Percentiles rank a stretch among this genome's conserved stretches.
Evolutionary conservation across 345 rosid species (phyloP).

Genomic region (Sisymbrium altissimum): DNA sequence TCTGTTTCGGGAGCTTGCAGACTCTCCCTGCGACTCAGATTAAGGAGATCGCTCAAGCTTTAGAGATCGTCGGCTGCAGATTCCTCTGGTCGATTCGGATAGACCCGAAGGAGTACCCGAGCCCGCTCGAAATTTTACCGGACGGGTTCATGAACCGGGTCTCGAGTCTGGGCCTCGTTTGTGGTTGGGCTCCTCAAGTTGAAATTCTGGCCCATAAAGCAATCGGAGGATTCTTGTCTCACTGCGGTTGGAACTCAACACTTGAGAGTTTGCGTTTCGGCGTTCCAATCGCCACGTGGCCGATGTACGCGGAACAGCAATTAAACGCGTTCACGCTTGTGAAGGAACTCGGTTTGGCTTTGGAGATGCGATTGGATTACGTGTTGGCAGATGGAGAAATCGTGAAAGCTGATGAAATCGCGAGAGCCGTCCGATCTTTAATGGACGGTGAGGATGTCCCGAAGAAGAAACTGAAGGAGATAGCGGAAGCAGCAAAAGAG

Average conservation of each 20-base stretch:
- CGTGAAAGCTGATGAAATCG: conserved; percentile 31
- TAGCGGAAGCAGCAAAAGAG: conserved; percentile 11
- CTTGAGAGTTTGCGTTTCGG: conserved; percentile 31
- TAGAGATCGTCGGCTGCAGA: conserved; percentile 27
- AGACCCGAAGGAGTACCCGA: neutral
- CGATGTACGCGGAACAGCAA: conserved; percentile 37
- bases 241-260: conserved; percentile 34
- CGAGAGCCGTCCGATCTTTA: conserved; percentile 10
- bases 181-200: conserved; percentile 35
- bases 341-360: conserved; percentile 26
- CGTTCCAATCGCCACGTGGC: conserved; percentile 34
- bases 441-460: conserved; percentile 28
- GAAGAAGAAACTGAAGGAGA: conserved; percentile 32
- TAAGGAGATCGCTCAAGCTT: conserved; percentile 42
- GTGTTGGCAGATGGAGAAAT: neutral
- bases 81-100: conserved; percentile 39
- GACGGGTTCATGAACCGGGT: conserved; percentile 29
- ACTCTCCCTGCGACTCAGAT: conserved; percentile 31
- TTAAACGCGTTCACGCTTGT: conserved; percentile 32
- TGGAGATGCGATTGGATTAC: conserved; percentile 34
- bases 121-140: conserved; percentile 27
- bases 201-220: conserved; percentile 31
- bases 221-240: conserved; percentile 23
- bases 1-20: conserved; percentile 48
- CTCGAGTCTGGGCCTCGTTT: conserved; percentile 12